phyloP scores from a whole-genome alignment of 306 rosid genomes.

The Sicyos baderoa region DNA sequence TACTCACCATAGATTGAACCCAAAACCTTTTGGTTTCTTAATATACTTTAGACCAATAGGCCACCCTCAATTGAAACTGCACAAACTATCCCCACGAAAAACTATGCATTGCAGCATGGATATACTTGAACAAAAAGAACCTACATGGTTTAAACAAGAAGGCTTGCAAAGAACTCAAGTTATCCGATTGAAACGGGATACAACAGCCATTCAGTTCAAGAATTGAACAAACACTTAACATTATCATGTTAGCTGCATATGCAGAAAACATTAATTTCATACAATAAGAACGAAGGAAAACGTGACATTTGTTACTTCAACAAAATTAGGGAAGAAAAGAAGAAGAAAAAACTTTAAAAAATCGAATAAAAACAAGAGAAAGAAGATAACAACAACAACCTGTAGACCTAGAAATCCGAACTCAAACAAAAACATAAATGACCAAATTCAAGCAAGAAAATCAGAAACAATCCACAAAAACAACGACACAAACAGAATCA shows the following conservation, averaged over 20 bases:
- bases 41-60: no score
- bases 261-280: not conserved
- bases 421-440: not conserved
- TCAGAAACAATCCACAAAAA: not conserved
- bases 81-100: not conserved
- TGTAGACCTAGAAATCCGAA: not conserved
- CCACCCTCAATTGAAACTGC: not conserved
- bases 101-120: not conserved
- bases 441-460: slow-evolving; percentile 2
- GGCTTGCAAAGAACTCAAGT: not conserved
- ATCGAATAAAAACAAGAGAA: not conserved
- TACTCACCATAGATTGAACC: no score
- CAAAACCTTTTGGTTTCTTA: no score
- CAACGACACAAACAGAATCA: not conserved
- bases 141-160: not conserved
- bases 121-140: not conserved
- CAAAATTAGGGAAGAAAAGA: not conserved
- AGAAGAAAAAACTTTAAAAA: not conserved
- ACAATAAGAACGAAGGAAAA: not conserved
- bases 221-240: not conserved
- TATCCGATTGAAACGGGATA: not conserved
- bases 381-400: not conserved
- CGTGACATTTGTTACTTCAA: not conserved
- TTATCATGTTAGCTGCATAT: not conserved
- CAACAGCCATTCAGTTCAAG: not conserved